Conservation (phyloP, 768 basidiomycete species). For the Boletus barrowsii region DNA sequence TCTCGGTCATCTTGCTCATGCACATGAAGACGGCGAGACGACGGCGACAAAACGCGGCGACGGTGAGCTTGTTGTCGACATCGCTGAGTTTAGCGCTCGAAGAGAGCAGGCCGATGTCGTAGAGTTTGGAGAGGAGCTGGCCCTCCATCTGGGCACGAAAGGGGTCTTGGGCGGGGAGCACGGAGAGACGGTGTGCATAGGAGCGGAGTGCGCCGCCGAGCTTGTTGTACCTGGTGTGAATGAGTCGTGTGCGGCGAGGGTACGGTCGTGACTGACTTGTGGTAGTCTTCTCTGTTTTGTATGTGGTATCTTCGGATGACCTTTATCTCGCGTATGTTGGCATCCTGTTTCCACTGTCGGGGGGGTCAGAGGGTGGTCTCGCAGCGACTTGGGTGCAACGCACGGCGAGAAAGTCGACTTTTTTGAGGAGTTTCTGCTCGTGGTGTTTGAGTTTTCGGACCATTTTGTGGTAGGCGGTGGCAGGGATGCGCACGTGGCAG, state of each 20-base stretch:
- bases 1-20: constrained; percentile 92
- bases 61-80: constrained; percentile 91
- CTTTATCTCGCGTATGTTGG: constrained; percentile 83
- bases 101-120: constrained; percentile 94
- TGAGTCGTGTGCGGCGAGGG: background rate
- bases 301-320: constrained; percentile 96
- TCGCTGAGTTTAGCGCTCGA: constrained; percentile 87
- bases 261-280: constrained; percentile 52
- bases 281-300: constrained; percentile 91
- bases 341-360: constrained; percentile 93
- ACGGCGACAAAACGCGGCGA: constrained; percentile 89
- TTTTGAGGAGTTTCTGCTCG: constrained; percentile 91
- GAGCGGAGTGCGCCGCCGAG: constrained; percentile 84
- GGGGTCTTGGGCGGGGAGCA: constrained; percentile 87
- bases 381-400: constrained; percentile 23
- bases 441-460: constrained; percentile 96
- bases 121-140: constrained; percentile 88
- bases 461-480: constrained; percentile 32
- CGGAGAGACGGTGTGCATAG: constrained; percentile 81
- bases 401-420: constrained; percentile 95
- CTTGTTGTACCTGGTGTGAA: constrained; percentile 77
- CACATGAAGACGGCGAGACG: constrained; percentile 91
- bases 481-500: constrained; percentile 29
- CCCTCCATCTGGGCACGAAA: constrained; percentile 82
- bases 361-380: constrained; percentile 2